Percentiles rank a stretch among this genome's conserved stretches.
phyloP scores from a whole-genome alignment of 768 basidiomycete genomes.

The Cubamyces lactineus region DNA sequence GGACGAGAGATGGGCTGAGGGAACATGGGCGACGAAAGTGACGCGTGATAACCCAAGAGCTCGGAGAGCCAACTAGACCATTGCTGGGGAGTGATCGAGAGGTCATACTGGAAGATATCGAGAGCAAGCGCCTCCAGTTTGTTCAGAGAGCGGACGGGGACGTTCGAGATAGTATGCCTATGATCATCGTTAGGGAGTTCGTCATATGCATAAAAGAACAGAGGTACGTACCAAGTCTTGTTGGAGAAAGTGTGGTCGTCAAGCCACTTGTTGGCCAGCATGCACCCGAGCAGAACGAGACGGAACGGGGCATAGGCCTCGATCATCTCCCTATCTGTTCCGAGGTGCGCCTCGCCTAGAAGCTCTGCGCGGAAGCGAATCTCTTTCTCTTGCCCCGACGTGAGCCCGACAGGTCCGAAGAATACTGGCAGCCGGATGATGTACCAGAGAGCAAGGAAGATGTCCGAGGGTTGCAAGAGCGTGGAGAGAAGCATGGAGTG shows the following conservation, averaged over 20 bases:
- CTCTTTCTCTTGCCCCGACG: conserved; percentile 59
- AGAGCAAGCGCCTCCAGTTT: conserved; percentile 70
- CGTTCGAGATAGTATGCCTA: conserved; percentile 81
- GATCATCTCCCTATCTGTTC: conserved; percentile 49
- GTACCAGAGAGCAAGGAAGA: conserved; percentile 81
- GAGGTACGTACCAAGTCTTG: conserved; percentile 72
- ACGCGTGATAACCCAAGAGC: conserved; percentile 64
- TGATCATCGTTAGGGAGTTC: not conserved
- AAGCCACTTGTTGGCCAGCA: conserved; percentile 88
- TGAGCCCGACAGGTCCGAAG: conserved; percentile 55
- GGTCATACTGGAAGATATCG: conserved; percentile 70
- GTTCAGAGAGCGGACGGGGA: conserved; percentile 72
- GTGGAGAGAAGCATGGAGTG: conserved; percentile 80
- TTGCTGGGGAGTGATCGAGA: conserved; percentile 62
- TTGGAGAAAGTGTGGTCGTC: conserved; percentile 90
- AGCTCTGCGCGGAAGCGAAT: conserved; percentile 65
- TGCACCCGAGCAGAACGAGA: conserved; percentile 76
- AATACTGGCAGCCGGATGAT: conserved; percentile 76
- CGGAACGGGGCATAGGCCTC: conserved; percentile 72
- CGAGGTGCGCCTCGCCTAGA: conserved; percentile 50
- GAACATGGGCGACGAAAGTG: conserved; percentile 58
- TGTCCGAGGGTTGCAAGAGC: conserved; percentile 78
- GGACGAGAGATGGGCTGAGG: conserved; percentile 82
- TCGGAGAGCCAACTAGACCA: conserved; percentile 78
- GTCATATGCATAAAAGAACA: not conserved